Evolutionary conservation across 768 basidiomycete species (phyloP).

Genomic region (Pleurotus giganteus): DNA sequence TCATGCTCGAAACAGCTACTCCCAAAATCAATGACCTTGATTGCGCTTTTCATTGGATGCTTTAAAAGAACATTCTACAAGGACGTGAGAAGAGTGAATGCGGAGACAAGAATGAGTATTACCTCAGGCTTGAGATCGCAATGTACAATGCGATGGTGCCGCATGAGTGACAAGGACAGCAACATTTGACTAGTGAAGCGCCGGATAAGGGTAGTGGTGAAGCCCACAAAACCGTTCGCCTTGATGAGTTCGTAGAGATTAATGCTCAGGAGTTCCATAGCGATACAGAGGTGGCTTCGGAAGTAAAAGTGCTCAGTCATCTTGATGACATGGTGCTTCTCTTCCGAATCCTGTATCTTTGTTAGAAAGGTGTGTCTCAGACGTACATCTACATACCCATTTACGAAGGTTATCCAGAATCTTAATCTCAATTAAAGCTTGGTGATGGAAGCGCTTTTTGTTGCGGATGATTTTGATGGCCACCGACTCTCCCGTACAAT

Average conservation of each 20-base stretch:
- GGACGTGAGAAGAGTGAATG: constrained; percentile 6
- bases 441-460: constrained; percentile 98
- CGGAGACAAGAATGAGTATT: neutral
- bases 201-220: constrained; percentile 91
- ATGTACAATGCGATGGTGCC: constrained; percentile 96
- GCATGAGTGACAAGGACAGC: constrained; percentile 86
- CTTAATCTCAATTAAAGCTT: constrained; percentile 98
- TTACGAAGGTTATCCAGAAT: constrained; percentile 94
- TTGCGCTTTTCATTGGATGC: constrained; percentile 93
- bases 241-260: constrained; percentile 99
- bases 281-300: constrained; percentile 95
- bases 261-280: constrained; percentile 96
- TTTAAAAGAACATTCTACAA: constrained; percentile 87
- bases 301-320: constrained; percentile 99
- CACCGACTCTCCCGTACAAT: constrained; percentile 92
- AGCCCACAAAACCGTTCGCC: constrained; percentile 98
- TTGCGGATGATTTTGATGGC: constrained; percentile 99
- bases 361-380: constrained; percentile 2
- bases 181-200: constrained; percentile 97
- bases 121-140: constrained; percentile 99
- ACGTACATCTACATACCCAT: constrained; percentile 69
- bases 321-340: constrained; percentile 95
- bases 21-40: constrained; percentile 99
- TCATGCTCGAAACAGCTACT: constrained; percentile 98
- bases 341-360: constrained; percentile 77